Base-by-base conservation (phyloP, 768 basidiomycete genomes). In the Coprinopsis strossmayeri region DNA sequence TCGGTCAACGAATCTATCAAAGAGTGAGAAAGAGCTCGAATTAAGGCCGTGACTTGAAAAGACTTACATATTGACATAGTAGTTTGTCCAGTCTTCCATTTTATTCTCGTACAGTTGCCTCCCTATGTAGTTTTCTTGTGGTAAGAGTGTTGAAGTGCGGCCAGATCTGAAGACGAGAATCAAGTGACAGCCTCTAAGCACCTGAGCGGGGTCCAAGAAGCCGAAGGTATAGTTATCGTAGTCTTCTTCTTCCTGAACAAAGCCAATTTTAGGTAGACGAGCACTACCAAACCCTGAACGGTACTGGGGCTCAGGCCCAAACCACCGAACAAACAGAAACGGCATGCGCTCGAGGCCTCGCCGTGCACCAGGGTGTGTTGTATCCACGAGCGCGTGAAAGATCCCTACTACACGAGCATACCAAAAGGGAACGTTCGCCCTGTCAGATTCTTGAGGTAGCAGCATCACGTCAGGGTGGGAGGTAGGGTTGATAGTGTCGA, bases 251-350 rank as follows among this genome's bases (percentile, higher is more conserved):
- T 52, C 49, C 4, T 50, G 49, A 2, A 66, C 46, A 57, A 75
- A 79, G 0, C 63, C 64, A 15, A 79, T 34, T 3, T 63, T 57
- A 15, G 66, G 71, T 0, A 77, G 60, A 0, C 57, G 56, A 12
- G 62, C 57, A 0, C 50, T 32, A 1, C 54, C 51, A 46, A 63
- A 64, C 0, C 72, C 67, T 23, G 51, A 57, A 3, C 40, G 34
- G 46, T 55, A 59, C 3, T 35, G 46, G 0, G 51, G 53, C 25
- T 73, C 66, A 0, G 47, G 38, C 1, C 62, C 61, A 37, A 71
- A 61, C 68, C 71, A 72, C 0, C 59, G 56, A 0, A 78, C 69
- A 58, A 68, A 76, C 1, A 77, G 51, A 15, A 77, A 65, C 1
- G 71, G 61, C 56, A 76, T 37, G 4, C 24, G 20, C 30, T 32